These are phyloP conservation scores for Plasmodium relictum DNA, from an alignment of 169 alveolate species.

Conservation along the genomic window DNA sequence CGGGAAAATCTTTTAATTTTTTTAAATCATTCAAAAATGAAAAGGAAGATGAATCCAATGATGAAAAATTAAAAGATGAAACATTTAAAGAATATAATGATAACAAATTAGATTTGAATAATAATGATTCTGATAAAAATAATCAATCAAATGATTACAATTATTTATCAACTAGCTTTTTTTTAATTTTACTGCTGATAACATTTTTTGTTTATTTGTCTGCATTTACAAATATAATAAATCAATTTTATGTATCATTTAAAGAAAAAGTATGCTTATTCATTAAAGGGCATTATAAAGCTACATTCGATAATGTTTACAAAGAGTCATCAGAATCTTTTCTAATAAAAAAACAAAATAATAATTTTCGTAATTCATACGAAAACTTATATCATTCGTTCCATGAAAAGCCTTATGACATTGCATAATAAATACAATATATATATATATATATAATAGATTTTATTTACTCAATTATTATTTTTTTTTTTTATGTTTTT, in stretches of 20 bases:
- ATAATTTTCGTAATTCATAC: slow-evolving; percentile 1
- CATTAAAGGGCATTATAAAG: slow-evolving; percentile 21
- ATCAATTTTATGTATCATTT: slow-evolving; percentile 52
- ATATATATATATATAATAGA: not conserved
- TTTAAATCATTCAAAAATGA: slow-evolving; percentile 2
- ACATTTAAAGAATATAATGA: not conserved
- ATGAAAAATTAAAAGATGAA: not conserved
- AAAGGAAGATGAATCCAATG: slow-evolving; percentile 19
- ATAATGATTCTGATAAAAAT: not conserved
- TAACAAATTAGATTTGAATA: not conserved
- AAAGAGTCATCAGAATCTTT: slow-evolving; percentile 43
- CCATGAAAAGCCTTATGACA: slow-evolving; percentile 1
- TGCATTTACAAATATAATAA: slow-evolving; percentile 62
- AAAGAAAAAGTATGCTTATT: slow-evolving; percentile 49
- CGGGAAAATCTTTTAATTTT: slow-evolving; percentile 11
- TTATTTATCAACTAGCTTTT: slow-evolving; percentile 39
- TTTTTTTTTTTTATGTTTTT: not conserved
- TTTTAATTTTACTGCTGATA: slow-evolving; percentile 16
- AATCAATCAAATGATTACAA: not conserved
- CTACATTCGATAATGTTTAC: slow-evolving; percentile 12
- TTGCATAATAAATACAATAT: slow-evolving; percentile 7
- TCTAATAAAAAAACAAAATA: slow-evolving; percentile 8
- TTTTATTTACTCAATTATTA: not conserved
- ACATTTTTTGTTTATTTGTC: slow-evolving; percentile 48
- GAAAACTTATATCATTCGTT: slow-evolving; percentile 21